Evolutionary conservation across 2,329 filamentous ascomycete genomes (phyloP).

Genomic region (Periconia sp.): DNA sequence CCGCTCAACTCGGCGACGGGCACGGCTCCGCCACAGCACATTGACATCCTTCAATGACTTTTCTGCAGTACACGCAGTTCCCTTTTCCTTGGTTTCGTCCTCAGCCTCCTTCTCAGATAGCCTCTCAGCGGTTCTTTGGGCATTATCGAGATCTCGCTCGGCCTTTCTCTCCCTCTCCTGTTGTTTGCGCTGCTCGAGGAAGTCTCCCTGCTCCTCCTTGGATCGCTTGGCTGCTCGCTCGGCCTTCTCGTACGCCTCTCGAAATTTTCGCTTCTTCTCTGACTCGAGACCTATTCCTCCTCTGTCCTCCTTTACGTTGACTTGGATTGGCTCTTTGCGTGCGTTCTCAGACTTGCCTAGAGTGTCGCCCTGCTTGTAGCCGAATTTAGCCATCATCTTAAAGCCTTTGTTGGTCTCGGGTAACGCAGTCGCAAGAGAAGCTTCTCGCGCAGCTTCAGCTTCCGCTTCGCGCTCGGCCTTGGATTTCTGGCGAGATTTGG

Average conservation of each 20-base stretch:
- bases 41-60: slow-evolving; percentile 71
- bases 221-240: slow-evolving; percentile 47
- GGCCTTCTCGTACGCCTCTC: slow-evolving; percentile 44
- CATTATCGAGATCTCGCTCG: slow-evolving; percentile 75
- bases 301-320: slow-evolving; percentile 78
- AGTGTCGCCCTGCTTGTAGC: slow-evolving; percentile 77
- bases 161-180: slow-evolving; percentile 47
- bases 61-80: slow-evolving; percentile 32
- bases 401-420: slow-evolving; percentile 81
- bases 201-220: slow-evolving; percentile 52
- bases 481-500: slow-evolving; percentile 61
- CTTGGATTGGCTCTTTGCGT: slow-evolving; percentile 73
- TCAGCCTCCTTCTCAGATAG: slow-evolving; percentile 60
- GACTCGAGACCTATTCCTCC: slow-evolving; percentile 84
- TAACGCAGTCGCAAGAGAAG: slow-evolving; percentile 75
- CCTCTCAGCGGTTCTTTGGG: slow-evolving; percentile 82
- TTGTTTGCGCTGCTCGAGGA: slow-evolving; percentile 38
- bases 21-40: slow-evolving; percentile 78
- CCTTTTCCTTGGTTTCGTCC: slow-evolving; percentile 29
- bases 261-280: slow-evolving; percentile 78
- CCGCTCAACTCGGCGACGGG: slow-evolving; percentile 71
- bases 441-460: slow-evolving; percentile 74
- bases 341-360: slow-evolving; percentile 68
- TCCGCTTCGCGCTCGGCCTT: slow-evolving; percentile 83
- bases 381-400: slow-evolving; percentile 96